Evolutionary conservation across 75 land plant genomes (phyloP).

Genomic region (Selaginella moellendorffii): DNA sequence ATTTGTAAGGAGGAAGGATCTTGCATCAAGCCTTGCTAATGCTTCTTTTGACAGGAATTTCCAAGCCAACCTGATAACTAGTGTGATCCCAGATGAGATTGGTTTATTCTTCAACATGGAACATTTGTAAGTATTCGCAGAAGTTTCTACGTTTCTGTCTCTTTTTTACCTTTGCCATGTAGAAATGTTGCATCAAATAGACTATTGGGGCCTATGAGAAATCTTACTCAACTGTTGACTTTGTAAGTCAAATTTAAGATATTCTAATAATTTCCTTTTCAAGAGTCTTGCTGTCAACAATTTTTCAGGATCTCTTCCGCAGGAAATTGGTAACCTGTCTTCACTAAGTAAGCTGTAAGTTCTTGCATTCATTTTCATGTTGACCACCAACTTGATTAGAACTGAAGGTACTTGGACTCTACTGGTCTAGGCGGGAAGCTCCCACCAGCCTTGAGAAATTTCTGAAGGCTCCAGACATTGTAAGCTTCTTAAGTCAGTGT

Average conservation of each 20-base stretch:
- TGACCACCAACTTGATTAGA: neutral
- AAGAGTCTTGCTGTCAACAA: neutral
- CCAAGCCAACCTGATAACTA: neutral
- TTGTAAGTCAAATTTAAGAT: conserved; percentile 1
- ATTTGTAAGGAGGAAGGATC: neutral
- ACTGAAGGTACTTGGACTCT: neutral
- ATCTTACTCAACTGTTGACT: neutral
- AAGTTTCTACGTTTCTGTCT: neutral
- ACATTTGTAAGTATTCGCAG: neutral
- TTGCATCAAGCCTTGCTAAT: no score
- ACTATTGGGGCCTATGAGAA: neutral
- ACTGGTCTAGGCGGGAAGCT: neutral
- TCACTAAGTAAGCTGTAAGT: conserved; percentile 1
- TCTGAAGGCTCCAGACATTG: neutral
- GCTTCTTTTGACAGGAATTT: conserved; percentile 2
- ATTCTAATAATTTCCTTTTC: neutral
- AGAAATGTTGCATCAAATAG: neutral
- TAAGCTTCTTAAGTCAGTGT: no score
- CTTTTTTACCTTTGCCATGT: neutral
- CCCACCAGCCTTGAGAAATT: neutral
- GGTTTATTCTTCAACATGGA: neutral
- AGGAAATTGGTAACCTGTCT: neutral
- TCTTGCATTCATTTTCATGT: neutral
- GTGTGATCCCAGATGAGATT: neutral
- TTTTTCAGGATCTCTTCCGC: neutral